These are phyloP conservation scores for Cercospora zeina DNA, from an alignment of 2,329 filamentous ascomycete species.

Conservation along the genomic window DNA sequence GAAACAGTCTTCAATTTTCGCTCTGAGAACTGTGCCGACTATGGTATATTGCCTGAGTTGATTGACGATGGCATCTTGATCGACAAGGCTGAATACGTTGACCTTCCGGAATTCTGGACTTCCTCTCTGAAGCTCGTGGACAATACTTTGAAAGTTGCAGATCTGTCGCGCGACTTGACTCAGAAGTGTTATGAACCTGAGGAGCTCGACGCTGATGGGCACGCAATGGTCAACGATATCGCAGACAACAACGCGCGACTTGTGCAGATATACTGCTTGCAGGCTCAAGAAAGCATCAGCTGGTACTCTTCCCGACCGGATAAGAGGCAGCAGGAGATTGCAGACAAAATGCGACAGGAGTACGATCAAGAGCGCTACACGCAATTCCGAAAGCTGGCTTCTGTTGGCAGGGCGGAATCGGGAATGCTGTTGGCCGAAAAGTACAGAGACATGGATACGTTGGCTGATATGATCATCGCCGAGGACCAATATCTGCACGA, in stretches of 20 bases:
- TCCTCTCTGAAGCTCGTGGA: conserved; percentile 57
- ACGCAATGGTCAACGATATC: conserved; percentile 49
- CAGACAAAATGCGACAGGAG: conserved; percentile 48
- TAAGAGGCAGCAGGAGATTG: conserved; percentile 51
- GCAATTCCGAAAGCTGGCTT: conserved; percentile 46
- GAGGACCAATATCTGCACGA: conserved; percentile 46
- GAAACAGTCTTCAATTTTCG: conserved; percentile 70
- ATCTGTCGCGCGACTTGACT: conserved; percentile 46
- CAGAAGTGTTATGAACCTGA: conserved; percentile 44
- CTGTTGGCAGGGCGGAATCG: conserved; percentile 56
- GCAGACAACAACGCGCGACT: conserved; percentile 55
- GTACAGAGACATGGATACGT: conserved; percentile 62
- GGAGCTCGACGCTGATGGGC: conserved; percentile 37
- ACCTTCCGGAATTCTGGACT: conserved; percentile 82
- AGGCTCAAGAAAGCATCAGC: conserved; percentile 59
- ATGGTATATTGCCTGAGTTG: conserved; percentile 69
- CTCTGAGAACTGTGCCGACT: conserved; percentile 64
- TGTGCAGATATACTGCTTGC: conserved; percentile 59
- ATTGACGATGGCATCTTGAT: conserved; percentile 52
- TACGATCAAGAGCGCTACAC: conserved; percentile 45
- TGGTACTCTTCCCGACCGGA: conserved; percentile 58
- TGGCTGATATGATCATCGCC: conserved; percentile 56
- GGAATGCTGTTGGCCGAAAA: conserved; percentile 64
- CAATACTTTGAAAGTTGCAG: conserved; percentile 42
- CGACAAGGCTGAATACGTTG: conserved; percentile 60